These are phyloP conservation scores for Yamagishiella unicocca DNA, from an alignment of 139 green algal genomes.

Conservation along the genomic window DNA sequence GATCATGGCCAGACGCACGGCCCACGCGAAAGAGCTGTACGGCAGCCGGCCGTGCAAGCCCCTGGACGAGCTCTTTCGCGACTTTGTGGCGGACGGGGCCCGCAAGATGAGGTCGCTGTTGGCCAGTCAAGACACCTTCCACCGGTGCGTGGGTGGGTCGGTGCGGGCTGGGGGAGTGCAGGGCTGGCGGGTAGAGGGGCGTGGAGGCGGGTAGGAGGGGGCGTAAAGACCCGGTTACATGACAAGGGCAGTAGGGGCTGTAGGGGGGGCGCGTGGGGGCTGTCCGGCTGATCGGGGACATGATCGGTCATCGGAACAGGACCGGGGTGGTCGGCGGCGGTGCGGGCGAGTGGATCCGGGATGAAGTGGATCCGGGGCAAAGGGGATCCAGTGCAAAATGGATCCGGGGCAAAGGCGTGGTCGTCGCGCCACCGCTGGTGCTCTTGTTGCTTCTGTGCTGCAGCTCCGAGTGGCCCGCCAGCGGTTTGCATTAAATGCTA, in stretches of 20 bases:
- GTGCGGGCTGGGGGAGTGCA: not conserved
- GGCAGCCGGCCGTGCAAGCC: constrained; percentile 13
- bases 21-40: not conserved
- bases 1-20: not conserved
- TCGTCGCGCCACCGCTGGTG: no score
- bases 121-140: not conserved
- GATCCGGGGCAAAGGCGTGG: no score
- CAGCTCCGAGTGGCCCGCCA: not conserved
- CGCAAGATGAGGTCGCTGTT: constrained; percentile 10
- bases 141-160: not conserved
- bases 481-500: not conserved
- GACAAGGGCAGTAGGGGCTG: no score
- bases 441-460: not conserved
- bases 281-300: no score
- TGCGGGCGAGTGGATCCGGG: no score
- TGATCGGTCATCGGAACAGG: no score
- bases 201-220: not conserved
- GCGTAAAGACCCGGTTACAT: no score
- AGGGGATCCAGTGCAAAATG: no score
- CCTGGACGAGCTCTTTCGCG: constrained; percentile 10
- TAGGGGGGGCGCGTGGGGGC: no score
- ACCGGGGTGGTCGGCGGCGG: not conserved
- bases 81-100: not conserved
- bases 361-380: no score
- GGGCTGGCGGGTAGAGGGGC: not conserved